A percentile compares a stretch with the other conserved stretches of the same genome.
These are phyloP conservation scores for Clarireedia paspali DNA, from an alignment of 2,329 filamentous ascomycete genomes.

Conservation along the genomic window DNA sequence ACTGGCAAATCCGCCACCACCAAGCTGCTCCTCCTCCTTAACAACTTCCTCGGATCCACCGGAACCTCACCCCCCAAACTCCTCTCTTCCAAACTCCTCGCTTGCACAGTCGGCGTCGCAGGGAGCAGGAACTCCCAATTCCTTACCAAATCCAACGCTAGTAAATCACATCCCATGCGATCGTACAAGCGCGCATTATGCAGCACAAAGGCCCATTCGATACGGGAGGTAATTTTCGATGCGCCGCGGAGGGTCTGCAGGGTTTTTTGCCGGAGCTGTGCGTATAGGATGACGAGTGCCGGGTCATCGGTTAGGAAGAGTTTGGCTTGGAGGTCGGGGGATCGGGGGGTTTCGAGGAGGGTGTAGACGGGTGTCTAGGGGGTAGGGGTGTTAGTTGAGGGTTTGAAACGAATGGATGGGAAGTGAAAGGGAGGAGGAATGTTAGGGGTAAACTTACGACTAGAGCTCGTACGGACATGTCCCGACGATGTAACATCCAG, in stretches of 20 bases:
- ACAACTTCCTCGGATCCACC: slow-evolving; percentile 44
- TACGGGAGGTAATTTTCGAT: slow-evolving; percentile 66
- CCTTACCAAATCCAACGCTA: slow-evolving; percentile 73
- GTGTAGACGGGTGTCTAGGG: slow-evolving; percentile 67
- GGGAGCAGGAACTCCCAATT: slow-evolving; percentile 74
- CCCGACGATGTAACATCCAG: slow-evolving; percentile 76
- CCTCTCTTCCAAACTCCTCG: slow-evolving; percentile 37
- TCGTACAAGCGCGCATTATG: slow-evolving; percentile 79
- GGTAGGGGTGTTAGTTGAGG: slow-evolving; percentile 9
- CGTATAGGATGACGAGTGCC: slow-evolving; percentile 78
- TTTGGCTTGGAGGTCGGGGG: slow-evolving; percentile 64
- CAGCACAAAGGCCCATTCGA: slow-evolving; percentile 84
- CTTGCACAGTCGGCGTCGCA: slow-evolving; percentile 30
- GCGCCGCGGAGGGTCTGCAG: slow-evolving; percentile 81
- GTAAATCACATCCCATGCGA: slow-evolving; percentile 86
- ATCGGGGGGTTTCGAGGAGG: slow-evolving; percentile 60
- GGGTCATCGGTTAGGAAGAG: slow-evolving; percentile 87
- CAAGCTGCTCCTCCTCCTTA: slow-evolving; percentile 65
- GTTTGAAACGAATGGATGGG: not conserved
- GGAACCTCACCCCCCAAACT: slow-evolving; percentile 30
- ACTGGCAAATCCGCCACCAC: slow-evolving; percentile 68
- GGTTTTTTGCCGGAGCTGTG: slow-evolving; percentile 73
- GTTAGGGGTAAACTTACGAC: slow-evolving; percentile 48
- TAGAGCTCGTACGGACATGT: slow-evolving; percentile 77
- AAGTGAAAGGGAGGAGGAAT: not conserved